A percentile compares a stretch with the other conserved stretches of the same genome.
Conservation (phyloP, 768 basidiomycete species). For the Auricularia auricula-judae region DNA sequence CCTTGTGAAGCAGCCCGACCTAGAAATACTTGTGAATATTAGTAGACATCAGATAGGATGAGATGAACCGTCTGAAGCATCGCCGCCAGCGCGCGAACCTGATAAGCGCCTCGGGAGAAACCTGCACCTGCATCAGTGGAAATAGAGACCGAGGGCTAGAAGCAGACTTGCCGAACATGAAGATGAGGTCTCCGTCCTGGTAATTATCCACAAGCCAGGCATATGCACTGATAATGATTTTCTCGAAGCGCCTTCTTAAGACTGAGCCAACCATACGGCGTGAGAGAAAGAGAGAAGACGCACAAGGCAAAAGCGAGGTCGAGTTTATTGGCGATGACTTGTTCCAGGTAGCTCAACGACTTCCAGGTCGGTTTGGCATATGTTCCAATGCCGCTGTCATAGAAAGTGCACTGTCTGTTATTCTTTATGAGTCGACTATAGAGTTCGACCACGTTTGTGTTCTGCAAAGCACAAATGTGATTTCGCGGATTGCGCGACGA, state of each 20-base stretch:
- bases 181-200: constrained; percentile 26
- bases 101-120: constrained; percentile 38
- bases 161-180: constrained; percentile 25
- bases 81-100: constrained; percentile 31
- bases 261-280: neutral
- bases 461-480: constrained; percentile 14
- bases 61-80: constrained; percentile 28
- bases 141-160: neutral
- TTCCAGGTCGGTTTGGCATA: constrained; percentile 18
- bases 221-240: constrained; percentile 25
- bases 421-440: constrained; percentile 25
- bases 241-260: constrained; percentile 23
- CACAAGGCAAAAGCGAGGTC: constrained; percentile 31
- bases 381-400: constrained; percentile 30
- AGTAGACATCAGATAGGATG: neutral
- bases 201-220: constrained; percentile 32
- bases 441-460: constrained; percentile 31
- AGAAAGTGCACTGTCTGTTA: constrained; percentile 10
- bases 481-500: too few species aligned
- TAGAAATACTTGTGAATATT: constrained; percentile 6
- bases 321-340: constrained; percentile 15
- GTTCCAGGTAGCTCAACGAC: constrained; percentile 12
- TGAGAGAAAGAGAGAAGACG: neutral
- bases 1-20: constrained; percentile 31
- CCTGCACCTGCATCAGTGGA: constrained; percentile 15